Percentiles rank a stretch among this genome's conserved stretches.
Evolutionary conservation across 2,329 filamentous ascomycete species (phyloP).

Genomic region (Verticillium nonalfalfae): DNA sequence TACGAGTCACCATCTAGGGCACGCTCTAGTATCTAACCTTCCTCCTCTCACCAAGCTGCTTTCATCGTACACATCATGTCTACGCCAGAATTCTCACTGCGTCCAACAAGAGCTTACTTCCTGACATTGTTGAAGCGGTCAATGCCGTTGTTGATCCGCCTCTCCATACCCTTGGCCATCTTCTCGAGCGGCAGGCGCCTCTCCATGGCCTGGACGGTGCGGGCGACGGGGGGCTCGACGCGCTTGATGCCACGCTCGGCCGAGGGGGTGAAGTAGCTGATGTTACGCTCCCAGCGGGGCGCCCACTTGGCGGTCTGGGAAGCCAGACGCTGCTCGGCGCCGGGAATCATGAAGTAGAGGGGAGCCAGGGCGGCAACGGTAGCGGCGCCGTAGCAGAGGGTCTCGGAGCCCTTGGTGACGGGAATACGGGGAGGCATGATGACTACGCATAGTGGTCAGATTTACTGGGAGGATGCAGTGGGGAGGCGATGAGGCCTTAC

Average conservation of each 20-base stretch:
- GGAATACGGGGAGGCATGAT: constrained; percentile 48
- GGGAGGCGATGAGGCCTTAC: neutral
- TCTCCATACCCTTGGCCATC: constrained; percentile 41
- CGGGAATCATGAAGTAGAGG: constrained; percentile 51
- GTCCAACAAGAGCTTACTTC: neutral
- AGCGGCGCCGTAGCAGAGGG: constrained; percentile 46
- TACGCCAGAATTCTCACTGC: neutral
- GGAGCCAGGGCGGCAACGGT: constrained; percentile 48
- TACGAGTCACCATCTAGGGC: neutral
- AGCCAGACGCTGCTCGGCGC: constrained; percentile 47
- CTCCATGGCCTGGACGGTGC: constrained; percentile 38
- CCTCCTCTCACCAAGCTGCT: neutral
- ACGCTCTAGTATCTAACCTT: neutral
- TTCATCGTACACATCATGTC: neutral
- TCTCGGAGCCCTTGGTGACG: constrained; percentile 38
- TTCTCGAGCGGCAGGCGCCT: constrained; percentile 41
- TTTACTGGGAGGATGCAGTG: neutral
- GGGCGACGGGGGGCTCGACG: constrained; percentile 39
- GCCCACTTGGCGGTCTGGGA: constrained; percentile 52
- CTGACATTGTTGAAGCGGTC: neutral
- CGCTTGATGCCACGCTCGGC: constrained; percentile 43
- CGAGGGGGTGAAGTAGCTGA: constrained; percentile 44
- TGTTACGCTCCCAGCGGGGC: constrained; percentile 52
- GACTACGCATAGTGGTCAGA: constrained; percentile 10
- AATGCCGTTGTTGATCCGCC: constrained; percentile 26